phyloP scores from a whole-genome alignment of 164 flowering plant genomes.

The Echeveria elegans region DNA sequence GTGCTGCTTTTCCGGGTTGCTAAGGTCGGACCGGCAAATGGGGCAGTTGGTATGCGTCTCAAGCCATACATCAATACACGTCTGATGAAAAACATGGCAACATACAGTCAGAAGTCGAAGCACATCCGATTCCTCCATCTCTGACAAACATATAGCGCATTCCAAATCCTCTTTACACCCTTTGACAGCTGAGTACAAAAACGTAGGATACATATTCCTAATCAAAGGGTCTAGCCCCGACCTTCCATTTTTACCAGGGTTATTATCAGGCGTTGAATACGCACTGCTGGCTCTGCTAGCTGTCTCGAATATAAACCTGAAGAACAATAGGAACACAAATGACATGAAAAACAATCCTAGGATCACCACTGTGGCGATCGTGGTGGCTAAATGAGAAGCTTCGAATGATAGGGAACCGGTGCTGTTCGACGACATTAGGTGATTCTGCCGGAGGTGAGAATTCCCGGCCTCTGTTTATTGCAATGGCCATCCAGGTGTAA shows the following conservation, averaged over 20 bases:
- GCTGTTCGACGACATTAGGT: not conserved
- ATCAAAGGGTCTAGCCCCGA: slow-evolving; percentile 50
- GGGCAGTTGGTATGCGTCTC: slow-evolving; percentile 67
- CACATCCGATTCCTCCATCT: slow-evolving; percentile 34
- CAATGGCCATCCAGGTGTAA: not conserved
- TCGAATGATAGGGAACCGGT: not conserved
- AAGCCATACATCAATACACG: slow-evolving; percentile 78
- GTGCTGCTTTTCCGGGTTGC: slow-evolving; percentile 6
- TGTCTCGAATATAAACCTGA: not conserved
- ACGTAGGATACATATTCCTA: slow-evolving; percentile 45
- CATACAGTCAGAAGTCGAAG: slow-evolving; percentile 53
- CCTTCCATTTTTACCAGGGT: not conserved
- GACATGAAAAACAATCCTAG: slow-evolving; percentile 2
- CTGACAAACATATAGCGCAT: slow-evolving; percentile 73
- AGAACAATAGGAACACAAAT: slow-evolving; percentile 1
- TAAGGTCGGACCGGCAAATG: slow-evolving; percentile 54
- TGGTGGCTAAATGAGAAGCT: not conserved
- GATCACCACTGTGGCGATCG: not conserved
- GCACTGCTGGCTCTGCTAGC: not conserved
- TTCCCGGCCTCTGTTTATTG: not conserved
- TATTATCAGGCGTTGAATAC: not conserved
- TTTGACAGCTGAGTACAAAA: slow-evolving; percentile 43
- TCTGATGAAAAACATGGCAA: slow-evolving; percentile 69
- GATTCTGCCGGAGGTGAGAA: not conserved
- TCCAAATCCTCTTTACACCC: slow-evolving; percentile 42